Evolutionary conservation across 345 rosid species (phyloP).

Genomic region (Hevea brasiliensis): DNA sequence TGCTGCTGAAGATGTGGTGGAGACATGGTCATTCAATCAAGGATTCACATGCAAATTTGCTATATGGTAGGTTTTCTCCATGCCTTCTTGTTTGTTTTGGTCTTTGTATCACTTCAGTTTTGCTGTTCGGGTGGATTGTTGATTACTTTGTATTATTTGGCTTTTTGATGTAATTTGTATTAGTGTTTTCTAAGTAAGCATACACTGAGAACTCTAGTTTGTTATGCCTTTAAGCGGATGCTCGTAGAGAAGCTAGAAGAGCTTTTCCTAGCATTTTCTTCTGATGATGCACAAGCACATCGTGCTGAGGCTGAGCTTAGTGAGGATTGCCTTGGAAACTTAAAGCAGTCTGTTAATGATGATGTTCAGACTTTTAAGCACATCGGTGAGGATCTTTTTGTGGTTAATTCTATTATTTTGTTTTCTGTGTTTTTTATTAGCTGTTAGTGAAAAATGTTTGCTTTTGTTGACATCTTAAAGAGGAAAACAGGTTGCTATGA

Average conservation of each 20-base stretch:
- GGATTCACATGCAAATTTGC: conserved; percentile 58
- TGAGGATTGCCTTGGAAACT: conserved; percentile 42
- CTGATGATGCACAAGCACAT: conserved; percentile 49
- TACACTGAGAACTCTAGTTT: neutral
- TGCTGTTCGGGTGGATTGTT: neutral
- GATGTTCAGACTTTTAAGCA: conserved; percentile 52
- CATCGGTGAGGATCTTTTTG: conserved; percentile 63
- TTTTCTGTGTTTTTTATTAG: neutral
- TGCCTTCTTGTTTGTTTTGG: conserved; percentile 2
- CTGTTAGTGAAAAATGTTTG: too few species aligned
- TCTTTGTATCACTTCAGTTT: neutral
- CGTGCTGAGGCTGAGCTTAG: conserved; percentile 33
- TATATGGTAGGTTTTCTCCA: conserved; percentile 42
- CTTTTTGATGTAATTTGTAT: neutral
- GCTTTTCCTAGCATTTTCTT: conserved; percentile 86
- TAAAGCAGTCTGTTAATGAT: conserved; percentile 41
- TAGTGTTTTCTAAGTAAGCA: neutral
- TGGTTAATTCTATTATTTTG: conserved; percentile 14
- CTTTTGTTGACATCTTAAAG: too few species aligned
- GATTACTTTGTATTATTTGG: neutral
- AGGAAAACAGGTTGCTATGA: too few species aligned
- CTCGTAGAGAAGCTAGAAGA: conserved; percentile 95
- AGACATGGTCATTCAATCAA: conserved; percentile 79
- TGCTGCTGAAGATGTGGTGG: conserved; percentile 96
- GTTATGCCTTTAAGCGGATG: too few species aligned